Percentiles rank a stretch among this genome's conserved stretches.
Evolutionary conservation across 257 asterid genomes (phyloP).

Genomic region (Forsythia viridissima): DNA sequence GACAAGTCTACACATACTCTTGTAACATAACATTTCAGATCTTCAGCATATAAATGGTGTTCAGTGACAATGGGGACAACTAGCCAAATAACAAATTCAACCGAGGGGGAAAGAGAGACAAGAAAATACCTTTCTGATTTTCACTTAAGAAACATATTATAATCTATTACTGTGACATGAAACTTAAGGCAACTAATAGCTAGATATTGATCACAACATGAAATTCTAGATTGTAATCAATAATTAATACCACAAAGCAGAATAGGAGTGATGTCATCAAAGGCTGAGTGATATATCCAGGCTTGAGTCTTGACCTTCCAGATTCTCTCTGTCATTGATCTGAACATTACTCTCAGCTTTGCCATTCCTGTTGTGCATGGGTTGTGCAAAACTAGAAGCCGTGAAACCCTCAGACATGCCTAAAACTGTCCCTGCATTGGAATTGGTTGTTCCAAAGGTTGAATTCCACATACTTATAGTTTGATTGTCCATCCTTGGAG

Average conservation of each 20-base stretch:
- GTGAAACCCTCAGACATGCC: neutral
- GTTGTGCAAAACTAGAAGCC: neutral
- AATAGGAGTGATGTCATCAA: neutral
- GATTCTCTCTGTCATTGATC: slow-evolving; percentile 7
- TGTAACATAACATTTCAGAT: neutral
- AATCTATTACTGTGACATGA: neutral
- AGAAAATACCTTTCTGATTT: neutral
- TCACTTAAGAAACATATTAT: neutral
- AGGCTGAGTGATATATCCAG: slow-evolving; percentile 31
- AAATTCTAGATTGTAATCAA: neutral
- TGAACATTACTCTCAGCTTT: neutral
- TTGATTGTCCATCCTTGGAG: slow-evolving; percentile 8
- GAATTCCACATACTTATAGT: slow-evolving; percentile 5
- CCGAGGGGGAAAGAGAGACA: neutral
- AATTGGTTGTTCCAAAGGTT: neutral
- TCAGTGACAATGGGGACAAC: neutral
- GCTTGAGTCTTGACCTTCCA: slow-evolving; percentile 15
- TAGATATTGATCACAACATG: neutral
- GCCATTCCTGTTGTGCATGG: neutral
- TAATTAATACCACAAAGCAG: neutral
- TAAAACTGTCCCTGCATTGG: neutral
- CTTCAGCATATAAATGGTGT: neutral
- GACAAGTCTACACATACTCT: neutral
- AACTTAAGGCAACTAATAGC: neutral
- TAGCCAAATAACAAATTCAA: neutral